Evolutionary conservation across 306 rosid species (phyloP), one percentile per base, ranked within the genome.

Genomic region (apple (Malus domestica)): DNA sequence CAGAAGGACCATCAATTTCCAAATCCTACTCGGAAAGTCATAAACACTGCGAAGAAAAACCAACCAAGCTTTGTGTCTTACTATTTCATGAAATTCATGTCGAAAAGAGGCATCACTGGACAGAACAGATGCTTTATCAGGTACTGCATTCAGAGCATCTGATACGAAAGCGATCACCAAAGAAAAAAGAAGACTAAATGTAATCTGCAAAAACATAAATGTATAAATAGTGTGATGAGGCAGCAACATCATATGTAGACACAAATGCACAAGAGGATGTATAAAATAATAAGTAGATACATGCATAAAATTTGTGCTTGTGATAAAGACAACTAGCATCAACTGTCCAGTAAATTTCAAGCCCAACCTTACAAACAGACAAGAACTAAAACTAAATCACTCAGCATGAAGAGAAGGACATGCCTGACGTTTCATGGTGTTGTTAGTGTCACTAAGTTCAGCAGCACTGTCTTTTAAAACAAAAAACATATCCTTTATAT

Each of bases 101-200:
- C 89, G 85, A 73, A 95, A 92, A 61, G 98, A 84, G 58, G 85
- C 80, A 77, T 95, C 89, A 73, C 76, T 68, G 59, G 98, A 89
- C 67, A 95, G 94, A 49, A 87, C 76, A 44, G 97, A 89, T 78
- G 92, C 88, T 87, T 92, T 95, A 76, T 95, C 94, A 20, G 95
- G 97, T 74, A 86, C 89, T 62, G 95, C 88, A 83, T 95, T 85
- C 81, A 95, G 81, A 73, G 96, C 97, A 83, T 95, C 98, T 25
- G 98, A 95, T 67, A 95, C 61, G 20, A 95, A 88, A 22, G 91
- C 90, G 54, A 90, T 90, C 83, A 95, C 91, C 70, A 90, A 85
- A 60, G 98, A 88, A 83, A 90, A 95, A 18, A 92, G 93, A 81
- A 95, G 97, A 80, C 97, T 86, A 74, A 86, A 90, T 64, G 88